Evolutionary conservation across 208 protist species (phyloP).

Genomic region (Histomonas meleagridis): DNA sequence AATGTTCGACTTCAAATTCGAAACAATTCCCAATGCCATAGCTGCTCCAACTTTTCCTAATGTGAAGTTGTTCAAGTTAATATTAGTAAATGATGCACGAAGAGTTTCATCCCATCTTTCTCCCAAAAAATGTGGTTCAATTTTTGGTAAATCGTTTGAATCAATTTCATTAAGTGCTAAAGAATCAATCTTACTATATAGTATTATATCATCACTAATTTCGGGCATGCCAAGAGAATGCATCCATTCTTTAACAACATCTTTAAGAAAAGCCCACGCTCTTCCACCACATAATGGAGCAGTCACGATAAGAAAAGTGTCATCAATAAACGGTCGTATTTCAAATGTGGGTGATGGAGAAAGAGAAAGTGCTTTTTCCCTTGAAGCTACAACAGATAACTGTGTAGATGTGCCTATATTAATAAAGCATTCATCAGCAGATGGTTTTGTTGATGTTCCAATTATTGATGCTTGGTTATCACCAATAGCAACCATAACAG

Average conservation of each 20-base stretch:
- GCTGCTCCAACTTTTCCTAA: constrained; percentile 10
- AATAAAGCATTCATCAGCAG: not conserved
- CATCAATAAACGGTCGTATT: not conserved
- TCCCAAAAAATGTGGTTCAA: not conserved
- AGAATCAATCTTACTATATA: not conserved
- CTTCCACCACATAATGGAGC: not conserved
- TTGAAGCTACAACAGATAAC: not conserved
- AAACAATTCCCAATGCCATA: not conserved
- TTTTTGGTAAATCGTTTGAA: not conserved
- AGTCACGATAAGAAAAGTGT: not conserved
- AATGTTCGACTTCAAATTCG: not conserved
- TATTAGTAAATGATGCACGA: not conserved
- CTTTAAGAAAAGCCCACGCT: not conserved
- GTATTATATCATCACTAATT: not conserved
- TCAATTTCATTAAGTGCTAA: not conserved
- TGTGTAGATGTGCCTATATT: not conserved
- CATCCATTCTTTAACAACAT: not conserved
- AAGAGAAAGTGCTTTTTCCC: not conserved
- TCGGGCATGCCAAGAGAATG: not conserved
- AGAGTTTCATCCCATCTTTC: not conserved
- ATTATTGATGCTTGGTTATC: not conserved
- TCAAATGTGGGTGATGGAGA: not conserved
- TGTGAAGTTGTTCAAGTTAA: not conserved
- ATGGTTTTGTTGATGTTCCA: not conserved
- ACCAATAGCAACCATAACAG: not conserved